Percentiles rank a stretch among this genome's conserved stretches.
phyloP scores from a whole-genome alignment of 257 asterid genomes.

The Penstemon davidsonii region DNA sequence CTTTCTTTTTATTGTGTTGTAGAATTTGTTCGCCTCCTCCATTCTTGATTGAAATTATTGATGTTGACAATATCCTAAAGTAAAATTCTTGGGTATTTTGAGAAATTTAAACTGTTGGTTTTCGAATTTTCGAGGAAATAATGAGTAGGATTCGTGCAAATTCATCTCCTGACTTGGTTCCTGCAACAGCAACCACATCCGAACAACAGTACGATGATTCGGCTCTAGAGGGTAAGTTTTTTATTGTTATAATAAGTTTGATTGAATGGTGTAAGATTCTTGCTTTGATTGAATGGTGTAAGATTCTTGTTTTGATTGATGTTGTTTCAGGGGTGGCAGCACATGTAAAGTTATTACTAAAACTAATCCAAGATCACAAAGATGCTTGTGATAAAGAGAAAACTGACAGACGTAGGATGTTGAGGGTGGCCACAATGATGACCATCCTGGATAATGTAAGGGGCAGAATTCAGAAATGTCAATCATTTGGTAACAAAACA shows the following conservation, averaged over 20 bases:
- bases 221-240: slow-evolving; percentile 56
- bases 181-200: slow-evolving; percentile 23
- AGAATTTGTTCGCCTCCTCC: slow-evolving; percentile 11
- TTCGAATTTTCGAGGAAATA: slow-evolving; percentile 2
- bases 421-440: slow-evolving; percentile 88
- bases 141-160: slow-evolving; percentile 45
- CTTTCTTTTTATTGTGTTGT: slow-evolving; percentile 29
- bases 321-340: slow-evolving; percentile 65
- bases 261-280: too few relatives aligned
- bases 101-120: neutral
- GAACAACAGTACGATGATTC: slow-evolving; percentile 53
- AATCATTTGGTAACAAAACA: slow-evolving; percentile 52
- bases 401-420: slow-evolving; percentile 65
- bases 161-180: slow-evolving; percentile 46
- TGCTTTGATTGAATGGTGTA: too few relatives aligned
- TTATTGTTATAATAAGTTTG: too few relatives aligned
- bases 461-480: slow-evolving; percentile 59
- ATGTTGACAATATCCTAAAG: slow-evolving; percentile 1
- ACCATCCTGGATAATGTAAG: slow-evolving; percentile 67
- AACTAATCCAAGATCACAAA: slow-evolving; percentile 75
- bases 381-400: slow-evolving; percentile 54
- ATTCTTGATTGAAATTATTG: slow-evolving; percentile 2
- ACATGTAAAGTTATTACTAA: slow-evolving; percentile 54
- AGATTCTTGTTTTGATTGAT: too few relatives aligned
- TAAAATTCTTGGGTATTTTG: too few relatives aligned